Conservation (phyloP, 225 moss, liverwort and hornwort species). For the Ulota crispa region DNA sequence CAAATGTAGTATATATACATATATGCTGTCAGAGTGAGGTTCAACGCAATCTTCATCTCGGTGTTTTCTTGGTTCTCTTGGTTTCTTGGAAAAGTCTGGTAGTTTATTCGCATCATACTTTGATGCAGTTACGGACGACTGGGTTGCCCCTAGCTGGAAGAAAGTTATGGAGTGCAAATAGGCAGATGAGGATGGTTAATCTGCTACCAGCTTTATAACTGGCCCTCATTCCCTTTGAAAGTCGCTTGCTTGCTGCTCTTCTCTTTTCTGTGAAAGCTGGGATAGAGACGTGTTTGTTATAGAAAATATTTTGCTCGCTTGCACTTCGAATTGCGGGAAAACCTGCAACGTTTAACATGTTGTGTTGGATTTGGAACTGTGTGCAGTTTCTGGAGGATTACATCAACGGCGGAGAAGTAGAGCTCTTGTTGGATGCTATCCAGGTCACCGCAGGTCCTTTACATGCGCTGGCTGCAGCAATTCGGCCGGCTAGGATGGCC, state of each 20-base stretch:
- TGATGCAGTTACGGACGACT: constrained; percentile 57
- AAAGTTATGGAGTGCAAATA: constrained; percentile 50
- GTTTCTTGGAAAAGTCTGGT: constrained; percentile 48
- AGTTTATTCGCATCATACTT: constrained; percentile 66
- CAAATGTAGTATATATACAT: constrained; percentile 19
- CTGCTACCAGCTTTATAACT: constrained; percentile 43
- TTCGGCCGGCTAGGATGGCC: constrained; percentile 76
- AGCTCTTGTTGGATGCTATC: constrained; percentile 86
- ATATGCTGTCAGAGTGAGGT: constrained; percentile 41
- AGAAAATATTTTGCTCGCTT: constrained; percentile 28
- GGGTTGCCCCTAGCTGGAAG: constrained; percentile 47
- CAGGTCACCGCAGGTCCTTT: constrained; percentile 86
- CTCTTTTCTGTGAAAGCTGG: constrained; percentile 39
- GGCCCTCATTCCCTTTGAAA: constrained; percentile 52
- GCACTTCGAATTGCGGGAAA: constrained; percentile 4
- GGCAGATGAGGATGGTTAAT: constrained; percentile 58
- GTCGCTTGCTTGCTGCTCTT: constrained; percentile 43
- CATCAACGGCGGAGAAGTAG: constrained; percentile 98
- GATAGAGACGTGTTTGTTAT: constrained; percentile 31
- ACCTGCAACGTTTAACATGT: constrained; percentile 24
- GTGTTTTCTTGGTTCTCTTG: constrained; percentile 51
- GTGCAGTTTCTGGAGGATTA: constrained; percentile 97
- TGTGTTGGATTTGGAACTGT: constrained; percentile 25
- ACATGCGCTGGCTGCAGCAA: constrained; percentile 88
- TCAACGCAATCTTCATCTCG: constrained; percentile 38